A percentile compares a stretch with the other conserved stretches of the same genome.
phyloP scores from a whole-genome alignment of 768 basidiomycete genomes.

The Leccinum uliginosum region DNA sequence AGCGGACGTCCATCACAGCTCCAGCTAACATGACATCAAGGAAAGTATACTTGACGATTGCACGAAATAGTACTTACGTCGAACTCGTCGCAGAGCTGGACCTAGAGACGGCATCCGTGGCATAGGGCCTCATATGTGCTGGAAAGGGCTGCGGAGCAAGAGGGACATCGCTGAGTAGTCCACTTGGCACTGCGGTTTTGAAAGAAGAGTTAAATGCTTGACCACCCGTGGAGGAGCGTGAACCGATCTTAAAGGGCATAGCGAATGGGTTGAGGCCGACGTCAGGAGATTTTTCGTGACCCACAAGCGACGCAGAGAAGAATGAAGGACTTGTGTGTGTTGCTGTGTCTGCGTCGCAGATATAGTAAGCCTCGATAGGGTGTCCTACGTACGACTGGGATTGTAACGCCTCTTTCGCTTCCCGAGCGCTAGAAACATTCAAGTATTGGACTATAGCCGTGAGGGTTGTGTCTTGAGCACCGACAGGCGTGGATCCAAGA shows the following conservation, averaged over 20 bases:
- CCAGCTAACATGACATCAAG: conserved; percentile 22
- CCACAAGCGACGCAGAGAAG: conserved; percentile 5
- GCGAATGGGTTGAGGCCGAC: conserved; percentile 32
- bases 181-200: conserved; percentile 5
- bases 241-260: conserved; percentile 24
- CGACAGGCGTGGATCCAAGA: conserved; percentile 34
- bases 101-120: conserved; percentile 26
- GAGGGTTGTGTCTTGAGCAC: conserved; percentile 36
- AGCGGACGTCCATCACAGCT: conserved; percentile 24
- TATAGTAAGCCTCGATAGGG: conserved; percentile 36
- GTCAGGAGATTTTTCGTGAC: conserved; percentile 18
- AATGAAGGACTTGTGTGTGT: conserved; percentile 8
- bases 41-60: not conserved
- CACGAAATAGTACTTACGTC: conserved; percentile 19
- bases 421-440: conserved; percentile 49
- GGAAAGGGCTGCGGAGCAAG: conserved; percentile 24
- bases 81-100: conserved; percentile 33
- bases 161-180: conserved; percentile 21
- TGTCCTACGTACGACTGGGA: conserved; percentile 58
- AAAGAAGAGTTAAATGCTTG: conserved; percentile 7
- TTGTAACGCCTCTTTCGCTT: conserved; percentile 59
- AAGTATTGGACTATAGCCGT: conserved; percentile 65
- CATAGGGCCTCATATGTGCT: conserved; percentile 11
- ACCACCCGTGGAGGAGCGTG: conserved; percentile 3
- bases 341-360: conserved; percentile 20